Percentiles rank a stretch among this genome's conserved stretches.
Conservation (phyloP, 2,329 filamentous ascomycete species). For the Curvularia spicifera region DNA sequence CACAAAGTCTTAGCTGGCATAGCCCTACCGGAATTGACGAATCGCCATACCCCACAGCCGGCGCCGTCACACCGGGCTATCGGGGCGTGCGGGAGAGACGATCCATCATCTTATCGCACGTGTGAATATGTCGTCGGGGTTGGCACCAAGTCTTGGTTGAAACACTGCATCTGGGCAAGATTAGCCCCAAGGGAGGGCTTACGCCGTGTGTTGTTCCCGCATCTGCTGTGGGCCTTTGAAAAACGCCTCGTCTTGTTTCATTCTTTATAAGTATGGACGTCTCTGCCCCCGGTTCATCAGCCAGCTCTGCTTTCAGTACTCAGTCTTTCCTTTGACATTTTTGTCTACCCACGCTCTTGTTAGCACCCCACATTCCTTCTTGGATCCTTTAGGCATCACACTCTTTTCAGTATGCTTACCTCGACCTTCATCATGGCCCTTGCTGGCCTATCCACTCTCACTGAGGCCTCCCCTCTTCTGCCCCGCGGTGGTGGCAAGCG, state of each 20-base stretch:
- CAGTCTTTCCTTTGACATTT: constrained; percentile 21
- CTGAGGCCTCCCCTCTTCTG: constrained; percentile 37
- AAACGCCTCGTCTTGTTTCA: constrained; percentile 20
- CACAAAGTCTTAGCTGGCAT: constrained; percentile 23
- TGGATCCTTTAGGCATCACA: constrained; percentile 14
- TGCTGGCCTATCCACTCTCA: constrained; percentile 37
- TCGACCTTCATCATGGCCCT: constrained; percentile 37
- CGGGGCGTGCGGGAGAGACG: constrained; percentile 16
- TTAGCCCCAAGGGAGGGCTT: constrained; percentile 12
- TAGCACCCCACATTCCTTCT: constrained; percentile 26
- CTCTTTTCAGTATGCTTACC: constrained; percentile 29
- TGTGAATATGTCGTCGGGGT: constrained; percentile 21
- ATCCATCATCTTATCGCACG: constrained; percentile 25
- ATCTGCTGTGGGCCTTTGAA: constrained; percentile 17
- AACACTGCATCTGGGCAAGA: constrained; percentile 13
- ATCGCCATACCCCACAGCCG: constrained; percentile 15
- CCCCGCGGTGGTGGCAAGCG: constrained; percentile 36
- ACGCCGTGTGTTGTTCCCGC: constrained; percentile 20
- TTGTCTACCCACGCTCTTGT: constrained; percentile 15
- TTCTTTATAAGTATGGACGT: constrained; percentile 20
- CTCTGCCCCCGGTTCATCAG: constrained; percentile 1
- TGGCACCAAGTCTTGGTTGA: constrained; percentile 23
- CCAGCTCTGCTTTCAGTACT: constrained; percentile 5
- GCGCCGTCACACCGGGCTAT: constrained; percentile 20
- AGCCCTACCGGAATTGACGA: constrained; percentile 20